Evolutionary conservation across 306 rosid genomes (phyloP), one percentile per base, ranked within the genome.

Genomic region (Medicago truncatula): DNA sequence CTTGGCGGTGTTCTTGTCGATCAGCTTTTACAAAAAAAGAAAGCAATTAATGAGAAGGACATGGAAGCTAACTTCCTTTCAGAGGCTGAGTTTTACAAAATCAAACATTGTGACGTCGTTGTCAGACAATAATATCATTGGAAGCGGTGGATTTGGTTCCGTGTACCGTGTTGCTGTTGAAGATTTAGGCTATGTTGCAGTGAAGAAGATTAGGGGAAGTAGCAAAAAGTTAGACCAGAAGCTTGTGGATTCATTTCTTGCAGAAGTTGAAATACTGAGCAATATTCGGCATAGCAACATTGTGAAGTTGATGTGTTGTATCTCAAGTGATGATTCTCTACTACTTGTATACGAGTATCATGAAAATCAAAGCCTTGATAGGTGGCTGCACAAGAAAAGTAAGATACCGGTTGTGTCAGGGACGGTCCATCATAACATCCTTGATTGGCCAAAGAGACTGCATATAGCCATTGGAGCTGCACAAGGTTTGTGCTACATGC

Each of bases 381-480:
- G 34, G 76, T 80, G 84, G 84, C 43, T 80, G 18, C 77, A 80
- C 52, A 49, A 74, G 80, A 75, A 69, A 44, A 43, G 8, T 28
- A 69, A 69, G 71, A 4, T 71, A 20, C 36, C 50, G 7, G 17
- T 2, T 2, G 2, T 14, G 50, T 34, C 83, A 15, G 44, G 69
- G 43, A 5, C 11, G 20, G 78, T 73, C 2, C 64, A 14, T 66
- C 36, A 36, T 47, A 31, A n/a, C 23, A 67, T 40, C 9, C 54
- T 80, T 60, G 84, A 75, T 74, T 80, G 84, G 84, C 84, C 84
- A 7, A 80, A 14, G 73, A 80, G 84, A 69, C 61, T 80, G 84
- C 60, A 75, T 39, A 75, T 80, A 68, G 84, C 84, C 31, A 80
- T 80, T 38, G 84, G 80, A 15, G 31, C 78, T 68, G 84, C 84